A percentile compares a stretch with the other conserved stretches of the same genome.
Conservation (phyloP, 768 basidiomycete species). For the Sarcodon sp. region DNA sequence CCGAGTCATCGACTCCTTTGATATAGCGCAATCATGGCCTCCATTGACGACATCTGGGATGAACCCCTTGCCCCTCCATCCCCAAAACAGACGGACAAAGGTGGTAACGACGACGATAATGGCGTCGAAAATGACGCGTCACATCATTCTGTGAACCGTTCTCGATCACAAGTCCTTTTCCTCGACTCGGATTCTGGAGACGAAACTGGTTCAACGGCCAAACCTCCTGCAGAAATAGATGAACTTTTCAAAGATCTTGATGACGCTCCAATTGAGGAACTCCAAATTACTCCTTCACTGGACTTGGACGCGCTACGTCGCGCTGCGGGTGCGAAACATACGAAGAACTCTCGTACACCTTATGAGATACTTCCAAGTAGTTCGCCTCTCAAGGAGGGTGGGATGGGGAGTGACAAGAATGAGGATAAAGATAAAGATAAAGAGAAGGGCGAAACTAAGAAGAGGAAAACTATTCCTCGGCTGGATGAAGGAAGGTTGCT, state of each 20-base stretch:
- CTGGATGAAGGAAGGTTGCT: conserved; percentile 71
- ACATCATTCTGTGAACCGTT: conserved; percentile 16
- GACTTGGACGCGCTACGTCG: conserved; percentile 40
- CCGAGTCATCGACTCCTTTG: conserved; percentile 4
- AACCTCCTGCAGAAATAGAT: conserved; percentile 20
- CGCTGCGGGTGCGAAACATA: conserved; percentile 40
- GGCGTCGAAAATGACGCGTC: neutral
- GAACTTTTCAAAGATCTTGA: conserved; percentile 35
- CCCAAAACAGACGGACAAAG: too few species aligned
- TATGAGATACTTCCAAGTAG: conserved; percentile 36
- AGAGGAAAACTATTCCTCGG: conserved; percentile 37
- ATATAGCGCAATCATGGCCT: neutral
- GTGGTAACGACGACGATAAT: too few species aligned
- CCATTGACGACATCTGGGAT: conserved; percentile 44
- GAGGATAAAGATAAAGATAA: conserved; percentile 17
- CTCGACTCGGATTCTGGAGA: conserved; percentile 43
- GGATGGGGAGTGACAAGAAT: conserved; percentile 7
- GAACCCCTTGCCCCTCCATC: conserved; percentile 22
- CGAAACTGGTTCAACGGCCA: conserved; percentile 13
- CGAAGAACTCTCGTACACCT: conserved; percentile 21
- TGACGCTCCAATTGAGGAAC: conserved; percentile 29
- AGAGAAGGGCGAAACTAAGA: conserved; percentile 24
- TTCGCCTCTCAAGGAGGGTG: conserved; percentile 24
- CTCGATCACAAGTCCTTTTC: conserved; percentile 37
- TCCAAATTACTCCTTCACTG: conserved; percentile 22